Percentiles rank a stretch among this genome's conserved stretches.
Conservation (phyloP, 2,329 filamentous ascomycete species). For the Trichophyton equinum region DNA sequence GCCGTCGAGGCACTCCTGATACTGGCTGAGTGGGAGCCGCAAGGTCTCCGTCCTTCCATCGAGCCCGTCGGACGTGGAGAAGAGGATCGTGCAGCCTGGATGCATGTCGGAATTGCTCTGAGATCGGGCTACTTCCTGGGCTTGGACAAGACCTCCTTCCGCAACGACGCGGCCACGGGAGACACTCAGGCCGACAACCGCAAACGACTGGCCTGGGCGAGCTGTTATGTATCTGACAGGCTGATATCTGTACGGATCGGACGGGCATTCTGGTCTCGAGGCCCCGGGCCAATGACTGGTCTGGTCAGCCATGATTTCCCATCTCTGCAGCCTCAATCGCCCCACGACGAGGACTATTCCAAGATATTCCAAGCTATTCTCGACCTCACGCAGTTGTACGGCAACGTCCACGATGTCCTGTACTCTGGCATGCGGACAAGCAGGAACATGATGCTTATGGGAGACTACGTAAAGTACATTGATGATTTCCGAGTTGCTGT, state of each 20-base stretch:
- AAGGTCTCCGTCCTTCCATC: conserved; percentile 47
- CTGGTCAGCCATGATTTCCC: conserved; percentile 56
- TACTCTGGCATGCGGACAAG: conserved; percentile 60
- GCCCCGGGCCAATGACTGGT: conserved; percentile 54
- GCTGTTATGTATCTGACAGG: conserved; percentile 54
- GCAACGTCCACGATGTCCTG: conserved; percentile 60
- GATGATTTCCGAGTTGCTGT: conserved; percentile 60
- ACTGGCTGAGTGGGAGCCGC: conserved; percentile 61
- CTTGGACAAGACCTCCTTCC: conserved; percentile 55
- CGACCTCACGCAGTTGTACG: conserved; percentile 59
- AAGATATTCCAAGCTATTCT: conserved; percentile 59
- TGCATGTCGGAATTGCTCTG: conserved; percentile 60
- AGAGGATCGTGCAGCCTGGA: conserved; percentile 64
- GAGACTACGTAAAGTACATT: conserved; percentile 62
- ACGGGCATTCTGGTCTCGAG: conserved; percentile 61
- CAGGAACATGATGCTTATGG: conserved; percentile 56
- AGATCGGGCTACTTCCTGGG: conserved; percentile 58
- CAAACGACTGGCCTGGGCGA: conserved; percentile 56
- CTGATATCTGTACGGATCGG: conserved; percentile 60
- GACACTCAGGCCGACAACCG: conserved; percentile 49
- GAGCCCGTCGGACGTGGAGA: conserved; percentile 57
- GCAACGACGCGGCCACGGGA: conserved; percentile 43
- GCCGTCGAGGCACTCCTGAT: conserved; percentile 58
- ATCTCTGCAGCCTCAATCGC: conserved; percentile 45
- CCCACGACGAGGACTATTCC: conserved; percentile 54